Evolutionary conservation across 345 rosid species (phyloP), one percentile per base, ranked within the genome.

Genomic region (Clarkia xantiana): DNA sequence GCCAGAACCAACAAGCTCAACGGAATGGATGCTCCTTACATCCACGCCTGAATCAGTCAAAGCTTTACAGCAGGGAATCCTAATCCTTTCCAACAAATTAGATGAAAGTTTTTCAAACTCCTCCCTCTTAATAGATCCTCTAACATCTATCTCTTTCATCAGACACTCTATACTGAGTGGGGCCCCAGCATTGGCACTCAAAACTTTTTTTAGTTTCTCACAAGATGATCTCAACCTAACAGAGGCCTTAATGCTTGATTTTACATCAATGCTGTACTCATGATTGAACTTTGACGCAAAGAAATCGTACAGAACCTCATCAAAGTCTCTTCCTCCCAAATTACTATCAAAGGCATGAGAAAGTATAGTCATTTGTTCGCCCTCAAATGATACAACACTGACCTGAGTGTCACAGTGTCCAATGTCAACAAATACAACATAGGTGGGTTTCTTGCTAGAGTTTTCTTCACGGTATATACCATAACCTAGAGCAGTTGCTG

Each of bases 281-380:
- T 70, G 94, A 69, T 83, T 90, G 62, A 90, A 83, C 56, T 81
- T 86, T 0, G 75, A 65, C 34, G 94, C 82, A 67, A 90, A 90
- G 57, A 83, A 63, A 58, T 58, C 23, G 62, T 71, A 78, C 59
- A 78, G 51, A 53, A 72, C 60, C 54, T 78, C 81, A 59, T 90
- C 95, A 46, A 86, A 86, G 60, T 90, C 97, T 14, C 96, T 82
- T 34, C 97, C 96, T 14, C 97, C 97, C 49, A 90, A 55, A 1
- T 85, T 76, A 9, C 76, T 78, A 54, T 90, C 96, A 59, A 68
- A 90, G 12, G 81, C 64, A 34, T 90, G 97, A 50, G 84, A 74
- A 67, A 90, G 58, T 47, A 90, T 42, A 67, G 73, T 83, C 10
- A 90, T 74, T 49, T 90, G 96, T 15, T 95, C 94, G 41, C 80